Evolutionary conservation across 495 filamentous ascomycete genomes (phyloP).

Genomic region (Aspergillus sclerotioniger): DNA sequence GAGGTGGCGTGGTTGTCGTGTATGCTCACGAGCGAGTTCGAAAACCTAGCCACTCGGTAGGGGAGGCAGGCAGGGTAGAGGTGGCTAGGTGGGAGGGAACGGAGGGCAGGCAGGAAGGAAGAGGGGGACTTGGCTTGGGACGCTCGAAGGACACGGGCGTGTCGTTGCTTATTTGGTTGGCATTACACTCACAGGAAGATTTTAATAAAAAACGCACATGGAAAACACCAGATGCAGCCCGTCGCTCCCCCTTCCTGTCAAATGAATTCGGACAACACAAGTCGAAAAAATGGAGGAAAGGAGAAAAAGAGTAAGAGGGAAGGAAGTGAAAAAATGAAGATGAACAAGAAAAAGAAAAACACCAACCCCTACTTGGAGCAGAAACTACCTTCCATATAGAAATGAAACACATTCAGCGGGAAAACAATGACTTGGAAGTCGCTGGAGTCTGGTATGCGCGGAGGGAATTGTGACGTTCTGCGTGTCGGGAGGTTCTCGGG

Average conservation of each 20-base stretch:
- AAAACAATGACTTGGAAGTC: slow-evolving; percentile 20
- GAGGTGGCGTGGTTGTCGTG: too few species aligned
- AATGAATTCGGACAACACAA: slow-evolving; percentile 35
- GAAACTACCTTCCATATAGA: slow-evolving; percentile 28
- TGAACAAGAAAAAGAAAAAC: slow-evolving; percentile 22
- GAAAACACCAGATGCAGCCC: slow-evolving; percentile 30
- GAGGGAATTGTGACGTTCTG: slow-evolving; percentile 22
- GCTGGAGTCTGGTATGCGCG: slow-evolving; percentile 23
- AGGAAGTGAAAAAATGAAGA: slow-evolving; percentile 14
- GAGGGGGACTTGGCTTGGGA: slow-evolving; percentile 6
- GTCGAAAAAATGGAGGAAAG: slow-evolving; percentile 23
- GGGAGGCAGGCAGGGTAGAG: not conserved
- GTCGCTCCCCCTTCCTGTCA: slow-evolving; percentile 36
- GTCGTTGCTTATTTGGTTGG: slow-evolving; percentile 34
- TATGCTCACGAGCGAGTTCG: not conserved
- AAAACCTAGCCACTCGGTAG: not conserved
- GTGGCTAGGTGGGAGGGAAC: not conserved
- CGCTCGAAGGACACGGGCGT: slow-evolving; percentile 30
- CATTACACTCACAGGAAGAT: slow-evolving; percentile 33
- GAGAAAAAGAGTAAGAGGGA: slow-evolving; percentile 16
- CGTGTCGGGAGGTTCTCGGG: slow-evolving; percentile 20
- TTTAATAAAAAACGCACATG: slow-evolving; percentile 30
- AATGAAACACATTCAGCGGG: slow-evolving; percentile 22
- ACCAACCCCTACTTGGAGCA: slow-evolving; percentile 19
- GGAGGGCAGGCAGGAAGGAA: slow-evolving; percentile 2